Percentiles rank a stretch among this genome's conserved stretches.
Evolutionary conservation across 2,329 filamentous ascomycete genomes (phyloP).

Genomic region (Penicillium rolfsii): DNA sequence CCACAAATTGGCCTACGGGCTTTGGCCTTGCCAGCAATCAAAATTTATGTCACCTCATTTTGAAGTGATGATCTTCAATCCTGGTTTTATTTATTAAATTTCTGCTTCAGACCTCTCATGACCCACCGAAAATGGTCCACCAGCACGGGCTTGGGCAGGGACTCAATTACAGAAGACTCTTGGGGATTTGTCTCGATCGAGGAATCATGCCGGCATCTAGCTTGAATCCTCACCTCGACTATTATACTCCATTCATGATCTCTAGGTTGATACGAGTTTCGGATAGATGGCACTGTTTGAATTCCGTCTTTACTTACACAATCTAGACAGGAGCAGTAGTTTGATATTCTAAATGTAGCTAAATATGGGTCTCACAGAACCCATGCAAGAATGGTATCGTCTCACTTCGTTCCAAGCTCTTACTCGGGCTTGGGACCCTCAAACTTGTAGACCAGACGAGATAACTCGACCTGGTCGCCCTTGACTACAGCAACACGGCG

Average conservation of each 20-base stretch:
- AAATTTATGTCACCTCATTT: neutral
- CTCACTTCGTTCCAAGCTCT: neutral
- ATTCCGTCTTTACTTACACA: neutral
- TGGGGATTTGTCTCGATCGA: too few species aligned
- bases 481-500: slow-evolving; percentile 49
- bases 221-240: too few species aligned
- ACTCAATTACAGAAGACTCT: too few species aligned
- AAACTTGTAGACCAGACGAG: slow-evolving; percentile 48
- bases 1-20: slow-evolving; percentile 4
- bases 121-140: neutral
- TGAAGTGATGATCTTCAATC: neutral
- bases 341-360: slow-evolving; percentile 1
- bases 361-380: neutral
- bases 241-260: too few species aligned
- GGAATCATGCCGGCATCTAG: neutral
- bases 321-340: neutral
- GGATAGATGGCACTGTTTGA: neutral
- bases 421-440: slow-evolving; percentile 16
- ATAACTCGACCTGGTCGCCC: slow-evolving; percentile 39
- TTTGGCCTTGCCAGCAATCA: slow-evolving; percentile 8
- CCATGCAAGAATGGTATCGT: neutral
- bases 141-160: too few species aligned
- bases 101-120: too few species aligned
- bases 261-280: too few species aligned
- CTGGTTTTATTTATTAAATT: neutral